Percentiles rank a stretch among this genome's conserved stretches.
Evolutionary conservation across 83 land plant genomes (phyloP).

Genomic region (Picea abies): DNA sequence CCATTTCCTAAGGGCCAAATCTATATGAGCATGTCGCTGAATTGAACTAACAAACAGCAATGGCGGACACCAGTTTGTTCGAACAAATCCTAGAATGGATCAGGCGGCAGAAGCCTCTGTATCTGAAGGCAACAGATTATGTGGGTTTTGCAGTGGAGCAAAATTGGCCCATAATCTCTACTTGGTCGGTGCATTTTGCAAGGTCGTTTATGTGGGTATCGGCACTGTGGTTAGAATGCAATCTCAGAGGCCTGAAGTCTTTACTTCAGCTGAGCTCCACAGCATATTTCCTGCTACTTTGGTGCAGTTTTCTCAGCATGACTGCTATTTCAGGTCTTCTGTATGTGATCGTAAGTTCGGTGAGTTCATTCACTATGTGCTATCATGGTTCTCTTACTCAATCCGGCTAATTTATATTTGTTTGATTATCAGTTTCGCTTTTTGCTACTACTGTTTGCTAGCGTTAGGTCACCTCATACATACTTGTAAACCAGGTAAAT

Average conservation of each 20-base stretch:
- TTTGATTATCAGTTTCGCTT: too few species aligned
- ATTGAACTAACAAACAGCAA: background rate
- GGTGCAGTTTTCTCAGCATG: conserved; percentile 5
- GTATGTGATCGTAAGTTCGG: background rate
- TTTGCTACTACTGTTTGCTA: too few species aligned
- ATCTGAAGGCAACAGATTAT: background rate
- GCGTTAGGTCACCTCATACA: too few species aligned
- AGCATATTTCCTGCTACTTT: background rate
- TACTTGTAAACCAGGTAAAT: too few species aligned
- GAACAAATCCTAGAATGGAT: background rate
- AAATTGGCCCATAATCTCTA: conserved; percentile 10
- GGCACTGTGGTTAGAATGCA: background rate
- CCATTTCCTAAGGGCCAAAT: too few species aligned
- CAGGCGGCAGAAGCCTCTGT: background rate
- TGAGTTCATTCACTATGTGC: background rate
- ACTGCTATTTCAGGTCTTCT: conserved; percentile 1
- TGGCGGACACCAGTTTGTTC: background rate
- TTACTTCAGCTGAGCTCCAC: background rate
- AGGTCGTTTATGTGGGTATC: background rate
- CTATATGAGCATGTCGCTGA: too few species aligned
- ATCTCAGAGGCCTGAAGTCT: conserved; percentile 3
- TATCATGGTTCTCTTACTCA: too few species aligned
- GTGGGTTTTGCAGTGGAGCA: background rate
- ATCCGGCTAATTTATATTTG: too few species aligned
- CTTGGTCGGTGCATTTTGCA: background rate